A percentile compares a stretch with the other conserved stretches of the same genome.
phyloP scores from a whole-genome alignment of 192 early-diverging fungal species.

The Dissophora ornata region DNA sequence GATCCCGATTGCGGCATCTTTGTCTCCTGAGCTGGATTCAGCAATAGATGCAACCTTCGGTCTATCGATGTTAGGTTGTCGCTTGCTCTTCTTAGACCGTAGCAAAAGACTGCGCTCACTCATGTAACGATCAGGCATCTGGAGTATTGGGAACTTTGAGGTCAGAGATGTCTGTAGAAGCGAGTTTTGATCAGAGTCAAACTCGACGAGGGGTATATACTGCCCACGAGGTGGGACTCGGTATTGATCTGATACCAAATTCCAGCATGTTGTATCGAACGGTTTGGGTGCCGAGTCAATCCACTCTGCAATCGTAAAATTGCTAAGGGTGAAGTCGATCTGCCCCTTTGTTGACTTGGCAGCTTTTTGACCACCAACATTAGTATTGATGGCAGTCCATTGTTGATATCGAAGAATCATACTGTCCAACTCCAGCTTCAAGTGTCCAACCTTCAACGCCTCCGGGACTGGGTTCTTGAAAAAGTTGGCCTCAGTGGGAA shows the following conservation, averaged over 20 bases:
- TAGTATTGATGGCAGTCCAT: constrained; percentile 19
- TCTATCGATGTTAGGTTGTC: neutral
- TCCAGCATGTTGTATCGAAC: constrained; percentile 19
- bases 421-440: constrained; percentile 53
- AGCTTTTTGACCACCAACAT: constrained; percentile 23
- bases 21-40: neutral
- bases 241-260: constrained; percentile 1
- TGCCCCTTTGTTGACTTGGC: constrained; percentile 31
- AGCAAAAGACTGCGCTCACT: constrained; percentile 20
- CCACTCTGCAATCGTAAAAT: constrained; percentile 40
- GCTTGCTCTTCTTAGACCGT: constrained; percentile 24
- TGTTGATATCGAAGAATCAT: constrained; percentile 47
- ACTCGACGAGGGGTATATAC: constrained; percentile 50
- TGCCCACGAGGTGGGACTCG: constrained; percentile 28
- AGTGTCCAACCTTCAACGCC: constrained; percentile 39
- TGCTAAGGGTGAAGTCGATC: constrained; percentile 45
- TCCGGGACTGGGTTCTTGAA: constrained; percentile 40
- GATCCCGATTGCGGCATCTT: neutral
- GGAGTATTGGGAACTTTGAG: constrained; percentile 31
- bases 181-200: constrained; percentile 34
- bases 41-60: neutral
- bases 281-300: constrained; percentile 19
- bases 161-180: constrained; percentile 13
- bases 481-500: constrained; percentile 43
- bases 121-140: constrained; percentile 34